Conservation (phyloP, 2,329 filamentous ascomycete genomes). For the Hypoxylon sp. region DNA sequence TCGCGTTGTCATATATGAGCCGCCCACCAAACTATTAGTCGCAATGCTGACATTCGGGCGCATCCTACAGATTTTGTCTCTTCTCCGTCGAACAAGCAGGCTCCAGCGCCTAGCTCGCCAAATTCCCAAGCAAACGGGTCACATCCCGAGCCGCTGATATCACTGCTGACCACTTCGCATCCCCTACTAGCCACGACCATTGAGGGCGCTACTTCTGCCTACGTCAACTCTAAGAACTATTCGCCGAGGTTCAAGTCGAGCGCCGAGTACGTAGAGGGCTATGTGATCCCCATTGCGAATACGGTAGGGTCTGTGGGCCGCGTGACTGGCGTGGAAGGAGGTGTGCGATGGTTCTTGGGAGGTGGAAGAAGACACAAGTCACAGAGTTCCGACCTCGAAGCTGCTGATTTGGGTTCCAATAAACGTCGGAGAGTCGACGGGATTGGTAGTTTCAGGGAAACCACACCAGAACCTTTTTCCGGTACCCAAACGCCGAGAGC, state of each 20-base stretch:
- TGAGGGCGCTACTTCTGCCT: constrained; percentile 85
- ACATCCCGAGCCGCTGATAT: constrained; percentile 83
- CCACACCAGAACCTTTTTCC: constrained; percentile 46
- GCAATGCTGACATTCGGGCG: constrained; percentile 40
- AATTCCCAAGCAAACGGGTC: constrained; percentile 57
- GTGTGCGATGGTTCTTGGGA: constrained; percentile 85
- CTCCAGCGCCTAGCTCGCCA: constrained; percentile 58
- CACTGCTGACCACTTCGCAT: constrained; percentile 88
- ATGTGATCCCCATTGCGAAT: constrained; percentile 86
- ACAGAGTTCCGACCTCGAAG: constrained; percentile 62
- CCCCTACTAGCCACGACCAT: constrained; percentile 88
- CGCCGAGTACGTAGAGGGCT: constrained; percentile 91
- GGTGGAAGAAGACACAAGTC: constrained; percentile 66
- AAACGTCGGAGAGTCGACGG: constrained; percentile 70
- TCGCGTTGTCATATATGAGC: constrained; percentile 27
- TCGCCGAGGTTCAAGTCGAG: constrained; percentile 90
- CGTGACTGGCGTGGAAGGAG: constrained; percentile 88
- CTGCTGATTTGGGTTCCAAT: constrained; percentile 61
- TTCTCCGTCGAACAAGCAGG: constrained; percentile 66
- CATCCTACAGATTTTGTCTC: constrained; percentile 72
- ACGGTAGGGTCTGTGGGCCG: constrained; percentile 87
- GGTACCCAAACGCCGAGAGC: constrained; percentile 53
- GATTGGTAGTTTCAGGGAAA: constrained; percentile 51
- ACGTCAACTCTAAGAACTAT: constrained; percentile 89
- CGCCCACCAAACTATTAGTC: constrained; percentile 12